Conservation (phyloP, 768 basidiomycete species). For the Boletus rubropictus region DNA sequence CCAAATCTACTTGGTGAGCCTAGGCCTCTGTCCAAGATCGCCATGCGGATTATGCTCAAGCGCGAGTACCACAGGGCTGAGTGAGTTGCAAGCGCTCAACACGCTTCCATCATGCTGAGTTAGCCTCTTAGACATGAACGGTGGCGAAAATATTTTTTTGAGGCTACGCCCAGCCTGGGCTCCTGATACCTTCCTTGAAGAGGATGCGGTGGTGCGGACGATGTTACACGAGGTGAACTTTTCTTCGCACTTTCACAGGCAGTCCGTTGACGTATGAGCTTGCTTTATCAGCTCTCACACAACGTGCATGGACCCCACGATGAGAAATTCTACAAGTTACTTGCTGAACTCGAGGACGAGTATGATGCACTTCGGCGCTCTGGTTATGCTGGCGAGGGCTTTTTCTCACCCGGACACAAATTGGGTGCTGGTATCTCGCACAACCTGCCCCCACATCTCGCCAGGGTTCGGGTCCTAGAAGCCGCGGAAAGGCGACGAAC, state of each 20-base stretch:
- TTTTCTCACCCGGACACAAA: constrained; percentile 67
- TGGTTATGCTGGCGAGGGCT: constrained; percentile 90
- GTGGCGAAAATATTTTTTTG: constrained; percentile 76
- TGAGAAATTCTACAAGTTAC: constrained; percentile 71
- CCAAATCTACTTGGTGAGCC: constrained; percentile 65
- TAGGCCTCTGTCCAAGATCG: neutral
- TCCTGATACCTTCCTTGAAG: constrained; percentile 66
- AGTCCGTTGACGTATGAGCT: neutral
- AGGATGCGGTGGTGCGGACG: constrained; percentile 69
- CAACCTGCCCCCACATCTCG: constrained; percentile 59
- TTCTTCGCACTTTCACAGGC: too few relatives aligned
- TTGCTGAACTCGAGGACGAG: constrained; percentile 74
- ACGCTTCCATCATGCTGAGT: neutral
- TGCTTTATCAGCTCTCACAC: constrained; percentile 63
- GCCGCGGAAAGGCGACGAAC: constrained; percentile 73
- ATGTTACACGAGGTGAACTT: constrained; percentile 82
- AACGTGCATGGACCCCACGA: constrained; percentile 89
- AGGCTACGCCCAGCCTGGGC: constrained; percentile 69
- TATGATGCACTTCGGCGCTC: constrained; percentile 71
- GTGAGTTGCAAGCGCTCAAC: constrained; percentile 23
- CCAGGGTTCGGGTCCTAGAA: constrained; percentile 61
- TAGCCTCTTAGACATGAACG: constrained; percentile 55
- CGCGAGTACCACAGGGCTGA: constrained; percentile 28
- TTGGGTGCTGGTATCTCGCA: constrained; percentile 67
- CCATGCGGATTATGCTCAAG: constrained; percentile 7